These are phyloP conservation scores for Fusarium marasasianum DNA, from an alignment of 2,329 filamentous ascomycete species.

Conservation along the genomic window DNA sequence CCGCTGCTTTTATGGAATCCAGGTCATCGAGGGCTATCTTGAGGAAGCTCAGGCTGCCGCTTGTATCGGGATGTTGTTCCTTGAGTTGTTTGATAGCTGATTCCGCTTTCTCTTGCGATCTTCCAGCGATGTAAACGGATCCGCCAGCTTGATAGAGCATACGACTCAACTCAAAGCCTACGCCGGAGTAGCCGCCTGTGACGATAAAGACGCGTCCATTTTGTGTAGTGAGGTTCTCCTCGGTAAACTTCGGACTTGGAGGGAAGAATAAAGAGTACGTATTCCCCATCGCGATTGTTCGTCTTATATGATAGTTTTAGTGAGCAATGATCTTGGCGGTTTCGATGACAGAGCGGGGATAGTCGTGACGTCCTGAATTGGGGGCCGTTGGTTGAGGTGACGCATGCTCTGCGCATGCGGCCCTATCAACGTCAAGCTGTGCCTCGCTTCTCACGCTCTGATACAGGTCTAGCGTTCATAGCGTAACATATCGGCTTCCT, in stretches of 20 bases:
- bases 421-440: background rate
- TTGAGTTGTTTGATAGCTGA: constrained; percentile 2
- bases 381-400: background rate
- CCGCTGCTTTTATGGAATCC: constrained; percentile 2
- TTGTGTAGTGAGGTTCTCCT: constrained; percentile 2
- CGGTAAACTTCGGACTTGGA: background rate
- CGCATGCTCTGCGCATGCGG: background rate
- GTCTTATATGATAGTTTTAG: too few species aligned
- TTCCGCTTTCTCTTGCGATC: constrained; percentile 8
- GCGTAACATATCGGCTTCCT: background rate
- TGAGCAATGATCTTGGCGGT: background rate
- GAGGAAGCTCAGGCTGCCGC: constrained; percentile 9
- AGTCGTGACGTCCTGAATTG: background rate
- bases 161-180: constrained; percentile 21
- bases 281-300: background rate
- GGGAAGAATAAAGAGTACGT: constrained; percentile 16
- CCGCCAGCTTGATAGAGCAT: constrained; percentile 23
- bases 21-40: constrained; percentile 19
- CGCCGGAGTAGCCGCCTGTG: constrained; percentile 30
- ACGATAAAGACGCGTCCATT: constrained; percentile 16
- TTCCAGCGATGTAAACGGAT: constrained; percentile 29
- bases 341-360: background rate
- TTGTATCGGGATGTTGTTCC: background rate
- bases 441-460: background rate
- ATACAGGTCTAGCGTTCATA: background rate